Base-by-base conservation (phyloP, 352 stramenopile species). In the Ophiocytium majus region DNA sequence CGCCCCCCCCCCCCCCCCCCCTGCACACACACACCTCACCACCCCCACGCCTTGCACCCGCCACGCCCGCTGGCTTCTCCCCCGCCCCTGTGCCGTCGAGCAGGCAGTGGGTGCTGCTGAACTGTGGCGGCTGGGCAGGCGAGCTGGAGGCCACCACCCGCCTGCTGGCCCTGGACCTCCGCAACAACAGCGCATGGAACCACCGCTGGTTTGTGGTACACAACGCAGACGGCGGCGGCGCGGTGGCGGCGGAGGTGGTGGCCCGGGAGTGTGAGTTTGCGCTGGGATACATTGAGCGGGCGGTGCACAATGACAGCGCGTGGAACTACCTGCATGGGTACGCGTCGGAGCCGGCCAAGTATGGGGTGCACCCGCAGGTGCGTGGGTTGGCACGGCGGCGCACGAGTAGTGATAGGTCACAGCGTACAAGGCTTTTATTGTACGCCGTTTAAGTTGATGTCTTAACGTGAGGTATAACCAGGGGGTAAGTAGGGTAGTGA, bases 171-270 rank as follows among this genome's bases (percentile, higher is more conserved):
- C 81, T 93, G 32, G 97, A 99, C 90, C 91, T 97, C 43, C 93
- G 96, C 79, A 99, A 99, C 90, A 99, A 99, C 90, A 98, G 95
- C 82, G 94, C 93, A n/a, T 97, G 94, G 94, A 96, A 95, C 90
- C 92, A 96, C 82, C 78, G 84, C 9, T 88, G 84, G 79, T 88
- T 88, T 75, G 81, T 85, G 36, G 14, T 88, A 23, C 80, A 88
- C 35, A 81, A 78, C 19, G 10, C 76, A 0, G 50, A 74, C 9
- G 82, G 76, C 32, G 10, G 34, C 5, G 31, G 9, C 23, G 63
- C 37, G n/a, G 31, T 43, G 19, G n/a, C 81, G 28, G 78, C 76
- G 31, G 76, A 86, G 19, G 79, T 76, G 76, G 82, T 83, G 28
- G 19, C 50, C 19, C 49, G 5, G 63, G 94, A 97, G 90, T 81